Percentiles rank a stretch among this genome's conserved stretches.
Evolutionary conservation across 2,329 filamentous ascomycete genomes (phyloP).

Genomic region (Podosphaera xanthii): DNA sequence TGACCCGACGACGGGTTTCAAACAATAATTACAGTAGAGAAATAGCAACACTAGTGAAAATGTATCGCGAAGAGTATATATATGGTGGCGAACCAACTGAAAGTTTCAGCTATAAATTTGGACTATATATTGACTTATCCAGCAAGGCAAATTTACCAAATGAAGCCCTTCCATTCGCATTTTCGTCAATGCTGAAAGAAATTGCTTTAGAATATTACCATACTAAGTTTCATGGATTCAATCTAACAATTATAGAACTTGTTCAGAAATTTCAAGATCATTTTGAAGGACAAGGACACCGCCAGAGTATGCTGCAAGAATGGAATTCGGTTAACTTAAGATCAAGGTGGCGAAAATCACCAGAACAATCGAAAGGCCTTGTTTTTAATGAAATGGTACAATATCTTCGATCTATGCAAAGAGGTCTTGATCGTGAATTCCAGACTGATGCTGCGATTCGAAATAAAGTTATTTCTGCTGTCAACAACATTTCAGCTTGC

Average conservation of each 20-base stretch:
- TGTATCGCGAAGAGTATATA: background rate
- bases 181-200: background rate
- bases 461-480: constrained; percentile 1
- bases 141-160: background rate
- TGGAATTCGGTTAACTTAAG: background rate
- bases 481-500: background rate
- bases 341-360: background rate
- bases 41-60: background rate
- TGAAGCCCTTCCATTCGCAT: background rate
- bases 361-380: background rate
- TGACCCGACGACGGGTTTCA: too few species aligned
- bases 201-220: background rate
- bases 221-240: background rate
- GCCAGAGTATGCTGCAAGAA: background rate
- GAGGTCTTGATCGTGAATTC: background rate
- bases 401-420: background rate
- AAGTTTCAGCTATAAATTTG: background rate
- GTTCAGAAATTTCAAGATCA: background rate
- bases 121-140: background rate
- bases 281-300: background rate
- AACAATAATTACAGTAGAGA: too few species aligned
- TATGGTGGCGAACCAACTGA: background rate
- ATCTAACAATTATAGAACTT: background rate
- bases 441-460: background rate
- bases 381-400: background rate